A percentile compares a stretch with the other conserved stretches of the same genome.
Evolutionary conservation across 2,329 filamentous ascomycete species (phyloP).

Genomic region (Dendryphion nanum): DNA sequence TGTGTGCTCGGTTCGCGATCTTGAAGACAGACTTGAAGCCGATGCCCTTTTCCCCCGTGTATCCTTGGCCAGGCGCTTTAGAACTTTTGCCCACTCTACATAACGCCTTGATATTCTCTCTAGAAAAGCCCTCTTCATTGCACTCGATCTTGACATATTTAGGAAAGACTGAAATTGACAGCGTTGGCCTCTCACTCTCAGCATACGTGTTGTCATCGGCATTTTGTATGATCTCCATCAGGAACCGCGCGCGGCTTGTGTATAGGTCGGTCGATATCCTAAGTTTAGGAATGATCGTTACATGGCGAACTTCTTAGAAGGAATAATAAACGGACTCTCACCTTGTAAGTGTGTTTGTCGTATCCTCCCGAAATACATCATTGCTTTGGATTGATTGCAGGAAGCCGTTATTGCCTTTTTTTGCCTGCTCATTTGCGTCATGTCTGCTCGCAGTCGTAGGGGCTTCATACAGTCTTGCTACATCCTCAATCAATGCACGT

Average conservation of each 20-base stretch:
- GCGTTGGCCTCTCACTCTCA: slow-evolving; percentile 4
- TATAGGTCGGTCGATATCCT: neutral
- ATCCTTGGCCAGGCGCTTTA: slow-evolving; percentile 17
- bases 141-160: slow-evolving; percentile 38
- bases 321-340: too few relatives aligned
- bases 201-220: slow-evolving; percentile 53
- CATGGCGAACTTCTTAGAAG: neutral
- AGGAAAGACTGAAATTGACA: slow-evolving; percentile 26
- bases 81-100: slow-evolving; percentile 49
- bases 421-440: neutral
- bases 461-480: neutral
- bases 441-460: neutral
- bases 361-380: neutral
- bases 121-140: slow-evolving; percentile 38
- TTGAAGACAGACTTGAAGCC: slow-evolving; percentile 41
- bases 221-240: slow-evolving; percentile 57
- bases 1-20: slow-evolving; percentile 43
- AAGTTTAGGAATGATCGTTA: neutral
- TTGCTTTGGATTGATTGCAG: neutral
- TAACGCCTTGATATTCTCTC: slow-evolving; percentile 45
- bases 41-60: slow-evolving; percentile 37
- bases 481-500: neutral
- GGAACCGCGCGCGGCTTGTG: slow-evolving; percentile 32
- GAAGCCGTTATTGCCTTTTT: neutral
- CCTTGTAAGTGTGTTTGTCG: neutral